These are phyloP conservation scores for Withania somnifera DNA, from an alignment of 305 asterid species.

Conservation along the genomic window DNA sequence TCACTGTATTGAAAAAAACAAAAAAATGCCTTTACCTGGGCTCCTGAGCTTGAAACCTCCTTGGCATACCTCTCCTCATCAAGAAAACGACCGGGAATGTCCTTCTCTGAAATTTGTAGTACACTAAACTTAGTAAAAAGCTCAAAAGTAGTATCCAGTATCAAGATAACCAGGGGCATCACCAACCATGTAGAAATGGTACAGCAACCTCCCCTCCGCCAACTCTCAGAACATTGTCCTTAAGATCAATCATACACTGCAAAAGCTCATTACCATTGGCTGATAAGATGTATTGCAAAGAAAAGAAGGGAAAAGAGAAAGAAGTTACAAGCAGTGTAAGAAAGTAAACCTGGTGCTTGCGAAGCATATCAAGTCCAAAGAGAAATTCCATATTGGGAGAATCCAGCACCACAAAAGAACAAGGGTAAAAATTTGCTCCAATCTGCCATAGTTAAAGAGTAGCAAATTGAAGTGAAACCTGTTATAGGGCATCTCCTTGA, in stretches of 20 bases:
- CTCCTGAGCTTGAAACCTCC: conserved; percentile 81
- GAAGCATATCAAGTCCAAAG: conserved; percentile 96
- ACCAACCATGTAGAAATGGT: conserved; percentile 75
- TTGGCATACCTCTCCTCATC: conserved; percentile 59
- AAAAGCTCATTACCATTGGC: conserved; percentile 12
- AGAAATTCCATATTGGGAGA: conserved; percentile 94
- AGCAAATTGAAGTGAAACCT: not conserved
- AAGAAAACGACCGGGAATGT: conserved; percentile 57
- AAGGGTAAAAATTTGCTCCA: conserved; percentile 69
- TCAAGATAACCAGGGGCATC: not conserved
- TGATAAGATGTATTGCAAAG: conserved; percentile 9
- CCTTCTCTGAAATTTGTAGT: conserved; percentile 57
- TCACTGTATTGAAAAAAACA: not conserved
- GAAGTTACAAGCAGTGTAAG: not conserved
- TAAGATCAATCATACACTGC: conserved; percentile 92
- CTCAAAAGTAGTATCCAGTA: not conserved
- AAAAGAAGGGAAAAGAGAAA: conserved; percentile 1
- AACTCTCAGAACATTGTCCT: conserved; percentile 88
- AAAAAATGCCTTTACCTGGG: conserved; percentile 41
- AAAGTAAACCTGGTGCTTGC: conserved; percentile 78
- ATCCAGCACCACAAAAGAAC: conserved; percentile 87
- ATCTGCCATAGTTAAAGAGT: conserved; percentile 39
- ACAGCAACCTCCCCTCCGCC: conserved; percentile 96
- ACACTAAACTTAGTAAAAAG: not conserved
- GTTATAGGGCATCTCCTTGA: not conserved